Evolutionary conservation across 164 flowering plant genomes (phyloP).

Genomic region (Nymphaea thermarum): DNA sequence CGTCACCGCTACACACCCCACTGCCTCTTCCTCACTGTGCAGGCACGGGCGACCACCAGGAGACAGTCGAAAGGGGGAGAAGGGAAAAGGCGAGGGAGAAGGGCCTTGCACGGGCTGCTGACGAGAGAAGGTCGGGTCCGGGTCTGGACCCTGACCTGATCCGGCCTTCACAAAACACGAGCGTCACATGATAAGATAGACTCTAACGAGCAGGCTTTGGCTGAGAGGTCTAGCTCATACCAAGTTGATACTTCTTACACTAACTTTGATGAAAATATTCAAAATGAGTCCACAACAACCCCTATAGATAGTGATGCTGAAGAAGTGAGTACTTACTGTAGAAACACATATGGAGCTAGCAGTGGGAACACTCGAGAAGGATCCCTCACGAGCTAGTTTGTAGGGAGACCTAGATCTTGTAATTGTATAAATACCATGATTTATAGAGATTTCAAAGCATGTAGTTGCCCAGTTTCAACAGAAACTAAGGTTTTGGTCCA

Average conservation of each 20-base stretch:
- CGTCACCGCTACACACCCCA: too few species aligned
- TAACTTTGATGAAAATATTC: background rate
- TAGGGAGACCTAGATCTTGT: background rate
- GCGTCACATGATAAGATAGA: too few species aligned
- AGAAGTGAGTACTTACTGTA: background rate
- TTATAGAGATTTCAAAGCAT: background rate
- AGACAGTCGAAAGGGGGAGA: too few species aligned
- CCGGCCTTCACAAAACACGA: too few species aligned
- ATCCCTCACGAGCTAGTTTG: background rate
- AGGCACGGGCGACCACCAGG: too few species aligned
- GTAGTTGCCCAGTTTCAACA: background rate
- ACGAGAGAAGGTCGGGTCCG: too few species aligned
- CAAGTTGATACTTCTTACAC: background rate
- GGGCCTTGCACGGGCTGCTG: too few species aligned
- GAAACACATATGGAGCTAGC: background rate
- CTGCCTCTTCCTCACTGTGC: too few species aligned
- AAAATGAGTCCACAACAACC: background rate
- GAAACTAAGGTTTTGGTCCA: background rate
- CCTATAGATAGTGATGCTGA: background rate
- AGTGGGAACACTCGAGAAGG: background rate
- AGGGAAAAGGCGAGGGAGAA: too few species aligned
- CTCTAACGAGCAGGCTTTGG: too few species aligned
- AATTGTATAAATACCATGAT: background rate
- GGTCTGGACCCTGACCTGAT: too few species aligned
- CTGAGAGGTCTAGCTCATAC: background rate